Conservation (phyloP, 2,329 filamentous ascomycete species). For the Phaeomoniella chlamydospora region DNA sequence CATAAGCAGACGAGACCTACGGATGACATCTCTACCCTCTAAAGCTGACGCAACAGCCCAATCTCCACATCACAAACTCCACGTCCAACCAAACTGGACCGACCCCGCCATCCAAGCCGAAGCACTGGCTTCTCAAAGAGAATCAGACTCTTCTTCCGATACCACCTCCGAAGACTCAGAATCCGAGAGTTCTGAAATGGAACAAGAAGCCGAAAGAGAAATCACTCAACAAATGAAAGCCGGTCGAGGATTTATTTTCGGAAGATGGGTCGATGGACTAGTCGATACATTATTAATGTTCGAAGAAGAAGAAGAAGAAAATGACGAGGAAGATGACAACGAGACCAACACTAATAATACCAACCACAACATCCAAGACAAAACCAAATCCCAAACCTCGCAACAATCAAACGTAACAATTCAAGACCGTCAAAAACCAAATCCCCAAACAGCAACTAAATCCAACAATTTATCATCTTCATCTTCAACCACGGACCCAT, state of each 20-base stretch:
- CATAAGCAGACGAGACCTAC: constrained; percentile 19
- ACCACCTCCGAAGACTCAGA: constrained; percentile 9
- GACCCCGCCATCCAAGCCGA: constrained; percentile 11
- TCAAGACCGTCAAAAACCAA: neutral
- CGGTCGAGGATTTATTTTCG: constrained; percentile 39
- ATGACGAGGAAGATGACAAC: constrained; percentile 1
- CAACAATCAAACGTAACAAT: neutral
- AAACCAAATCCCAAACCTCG: neutral
- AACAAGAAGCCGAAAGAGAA: constrained; percentile 37
- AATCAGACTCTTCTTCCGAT: constrained; percentile 8
- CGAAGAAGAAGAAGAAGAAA: constrained; percentile 5
- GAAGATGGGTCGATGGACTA: constrained; percentile 40
- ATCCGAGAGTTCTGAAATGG: constrained; percentile 18
- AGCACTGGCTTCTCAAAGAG: constrained; percentile 3
- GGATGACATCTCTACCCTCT: constrained; percentile 17
- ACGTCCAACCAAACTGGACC: constrained; percentile 9
- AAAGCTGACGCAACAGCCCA: neutral
- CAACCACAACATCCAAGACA: neutral
- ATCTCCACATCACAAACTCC: neutral
- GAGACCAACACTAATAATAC: constrained; percentile 1
- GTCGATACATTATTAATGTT: constrained; percentile 26
- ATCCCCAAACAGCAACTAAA: neutral
- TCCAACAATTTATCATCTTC: neutral
- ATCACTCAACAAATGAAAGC: constrained; percentile 32
- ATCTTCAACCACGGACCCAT: constrained; percentile 1